Percentiles rank a stretch among this genome's conserved stretches.
phyloP scores from a whole-genome alignment of 2,329 filamentous ascomycete genomes.

The Ophiostoma pallidulum region DNA sequence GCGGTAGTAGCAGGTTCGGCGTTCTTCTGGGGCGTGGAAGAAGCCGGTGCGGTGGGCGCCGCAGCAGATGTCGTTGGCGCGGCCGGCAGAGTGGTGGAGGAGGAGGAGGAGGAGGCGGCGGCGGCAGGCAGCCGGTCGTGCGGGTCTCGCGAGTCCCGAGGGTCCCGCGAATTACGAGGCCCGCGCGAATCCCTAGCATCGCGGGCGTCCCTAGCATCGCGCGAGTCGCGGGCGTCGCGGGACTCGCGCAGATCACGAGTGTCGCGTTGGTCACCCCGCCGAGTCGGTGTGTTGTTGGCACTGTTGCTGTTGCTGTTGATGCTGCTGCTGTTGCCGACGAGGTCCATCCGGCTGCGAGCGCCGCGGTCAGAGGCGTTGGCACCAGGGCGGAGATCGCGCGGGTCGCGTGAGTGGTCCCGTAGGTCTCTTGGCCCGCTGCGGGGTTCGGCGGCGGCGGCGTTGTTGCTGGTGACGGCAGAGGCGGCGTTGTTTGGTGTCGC shows the following conservation, averaged over 20 bases:
- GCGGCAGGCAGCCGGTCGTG: too few relatives aligned
- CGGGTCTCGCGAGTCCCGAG: too few relatives aligned
- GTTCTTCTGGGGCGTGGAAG: not conserved
- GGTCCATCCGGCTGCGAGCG: not conserved
- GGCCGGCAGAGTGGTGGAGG: too few relatives aligned
- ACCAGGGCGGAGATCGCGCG: not conserved
- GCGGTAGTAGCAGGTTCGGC: too few relatives aligned
- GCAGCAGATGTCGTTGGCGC: not conserved
- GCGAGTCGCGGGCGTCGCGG: constrained; percentile 30
- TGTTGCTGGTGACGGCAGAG: too few relatives aligned
- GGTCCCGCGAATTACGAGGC: too few relatives aligned
- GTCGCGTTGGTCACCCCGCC: not conserved
- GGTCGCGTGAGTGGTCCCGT: not conserved
- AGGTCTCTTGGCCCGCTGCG: not conserved
- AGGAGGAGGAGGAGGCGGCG: too few relatives aligned
- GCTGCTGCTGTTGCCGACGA: not conserved
- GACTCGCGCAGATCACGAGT: constrained; percentile 22
- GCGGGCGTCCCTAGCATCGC: constrained; percentile 28
- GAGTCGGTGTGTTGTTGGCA: constrained; percentile 6
- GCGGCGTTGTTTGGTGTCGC: too few relatives aligned
- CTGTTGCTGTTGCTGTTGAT: not conserved
- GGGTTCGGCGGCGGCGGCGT: too few relatives aligned
- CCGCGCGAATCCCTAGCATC: not conserved
- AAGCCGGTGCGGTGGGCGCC: not conserved
- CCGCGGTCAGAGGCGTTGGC: not conserved